Percentiles rank a stretch among this genome's conserved stretches.
Evolutionary conservation across 306 rosid genomes (phyloP).

Genomic region (Castanospermum australe): DNA sequence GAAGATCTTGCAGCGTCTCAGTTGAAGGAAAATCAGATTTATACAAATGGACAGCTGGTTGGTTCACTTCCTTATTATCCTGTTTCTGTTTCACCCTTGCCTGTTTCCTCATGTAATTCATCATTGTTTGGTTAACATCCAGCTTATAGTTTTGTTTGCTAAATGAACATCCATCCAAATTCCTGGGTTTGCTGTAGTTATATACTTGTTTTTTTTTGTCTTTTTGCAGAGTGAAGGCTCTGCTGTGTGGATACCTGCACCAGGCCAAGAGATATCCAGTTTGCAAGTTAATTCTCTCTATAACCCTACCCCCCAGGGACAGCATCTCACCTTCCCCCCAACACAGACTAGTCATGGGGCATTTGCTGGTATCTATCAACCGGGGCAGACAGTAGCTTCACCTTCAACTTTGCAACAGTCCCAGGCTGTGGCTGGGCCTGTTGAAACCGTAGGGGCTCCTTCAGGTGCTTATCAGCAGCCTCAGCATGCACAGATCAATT

Average conservation of each 20-base stretch:
- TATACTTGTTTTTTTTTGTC: background rate
- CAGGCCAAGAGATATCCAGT: constrained; percentile 72
- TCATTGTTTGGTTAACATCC: too few relatives aligned
- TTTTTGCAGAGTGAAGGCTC: constrained; percentile 67
- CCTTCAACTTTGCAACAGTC: constrained; percentile 75
- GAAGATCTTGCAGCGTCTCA: constrained; percentile 67
- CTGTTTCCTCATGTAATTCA: too few relatives aligned
- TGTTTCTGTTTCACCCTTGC: too few relatives aligned
- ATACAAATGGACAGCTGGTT: constrained; percentile 79
- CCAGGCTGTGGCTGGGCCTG: constrained; percentile 64
- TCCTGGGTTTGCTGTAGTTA: background rate
- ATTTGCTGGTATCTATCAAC: constrained; percentile 58
- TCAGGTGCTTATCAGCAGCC: constrained; percentile 72
- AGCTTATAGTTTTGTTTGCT: constrained; percentile 3
- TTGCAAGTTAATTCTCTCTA: constrained; percentile 67
- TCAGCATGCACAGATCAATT: constrained; percentile 57
- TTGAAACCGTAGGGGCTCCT: constrained; percentile 55
- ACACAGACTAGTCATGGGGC: constrained; percentile 64
- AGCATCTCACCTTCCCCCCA: constrained; percentile 53
- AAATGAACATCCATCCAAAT: constrained; percentile 10
- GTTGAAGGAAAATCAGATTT: constrained; percentile 70
- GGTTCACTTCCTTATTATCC: constrained; percentile 33
- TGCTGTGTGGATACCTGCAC: constrained; percentile 69
- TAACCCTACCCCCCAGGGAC: constrained; percentile 66
- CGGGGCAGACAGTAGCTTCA: constrained; percentile 58